These are phyloP conservation scores for Pichia paraexigua DNA, from an alignment of 805 yeast genomes.

Conservation along the genomic window DNA sequence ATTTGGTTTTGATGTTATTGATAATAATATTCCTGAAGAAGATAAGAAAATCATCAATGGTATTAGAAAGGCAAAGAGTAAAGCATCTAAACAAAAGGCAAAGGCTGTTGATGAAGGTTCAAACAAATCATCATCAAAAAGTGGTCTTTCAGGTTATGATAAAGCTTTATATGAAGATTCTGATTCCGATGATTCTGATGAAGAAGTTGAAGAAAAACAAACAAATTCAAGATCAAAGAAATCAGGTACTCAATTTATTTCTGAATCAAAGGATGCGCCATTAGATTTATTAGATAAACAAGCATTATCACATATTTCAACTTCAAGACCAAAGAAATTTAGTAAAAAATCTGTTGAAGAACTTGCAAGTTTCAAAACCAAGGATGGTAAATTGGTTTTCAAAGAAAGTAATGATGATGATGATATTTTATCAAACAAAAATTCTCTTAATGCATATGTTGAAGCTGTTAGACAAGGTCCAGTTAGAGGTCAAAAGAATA, in stretches of 20 bases:
- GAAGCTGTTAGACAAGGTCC: conserved; percentile 94
- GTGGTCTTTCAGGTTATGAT: conserved; percentile 76
- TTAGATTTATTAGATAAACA: conserved; percentile 81
- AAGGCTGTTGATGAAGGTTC: conserved; percentile 14
- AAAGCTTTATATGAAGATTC: conserved; percentile 79
- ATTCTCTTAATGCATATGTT: conserved; percentile 83
- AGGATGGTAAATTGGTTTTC: conserved; percentile 64
- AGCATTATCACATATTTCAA: conserved; percentile 80
- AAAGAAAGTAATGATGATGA: conserved; percentile 45
- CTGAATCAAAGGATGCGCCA: conserved; percentile 69
- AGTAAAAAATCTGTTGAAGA: conserved; percentile 35
- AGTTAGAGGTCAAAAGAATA: conserved; percentile 86
- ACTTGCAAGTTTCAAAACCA: conserved; percentile 39
- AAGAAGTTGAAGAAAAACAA: conserved; percentile 26
- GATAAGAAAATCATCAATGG: conserved; percentile 77
- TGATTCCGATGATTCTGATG: conserved; percentile 50
- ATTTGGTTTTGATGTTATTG: conserved; percentile 84
- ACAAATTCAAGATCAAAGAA: conserved; percentile 13
- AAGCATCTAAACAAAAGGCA: conserved; percentile 24
- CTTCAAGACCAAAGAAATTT: conserved; percentile 68
- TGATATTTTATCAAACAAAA: conserved; percentile 33
- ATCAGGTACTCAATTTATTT: conserved; percentile 52
- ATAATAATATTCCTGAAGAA: conserved; percentile 79
- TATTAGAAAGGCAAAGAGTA: conserved; percentile 77
- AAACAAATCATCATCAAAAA: conserved; percentile 17